A percentile compares a stretch with the other conserved stretches of the same genome.
Evolutionary conservation across 2,329 filamentous ascomycete genomes (phyloP).

Genomic region (Diaporthe ilicicola): DNA sequence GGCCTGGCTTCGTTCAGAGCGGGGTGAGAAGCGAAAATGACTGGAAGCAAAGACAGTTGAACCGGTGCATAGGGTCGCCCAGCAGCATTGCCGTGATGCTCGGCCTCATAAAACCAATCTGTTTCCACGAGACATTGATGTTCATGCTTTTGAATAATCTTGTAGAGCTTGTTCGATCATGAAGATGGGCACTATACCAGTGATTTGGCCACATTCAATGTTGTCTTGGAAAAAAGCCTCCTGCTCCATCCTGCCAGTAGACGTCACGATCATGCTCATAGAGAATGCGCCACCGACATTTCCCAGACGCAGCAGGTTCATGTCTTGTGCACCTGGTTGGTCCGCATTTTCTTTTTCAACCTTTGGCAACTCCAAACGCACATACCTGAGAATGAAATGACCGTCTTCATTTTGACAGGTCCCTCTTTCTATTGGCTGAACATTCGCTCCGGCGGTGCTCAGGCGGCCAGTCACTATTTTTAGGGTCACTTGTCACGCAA

Average conservation of each 20-base stretch:
- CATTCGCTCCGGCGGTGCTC: not conserved
- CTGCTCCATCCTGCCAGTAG: not conserved
- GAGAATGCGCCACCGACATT: not conserved
- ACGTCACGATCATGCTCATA: not conserved
- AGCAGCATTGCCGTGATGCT: too few relatives aligned
- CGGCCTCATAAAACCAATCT: too few relatives aligned
- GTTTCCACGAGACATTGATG: not conserved
- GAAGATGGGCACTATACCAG: too few relatives aligned
- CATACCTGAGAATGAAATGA: not conserved
- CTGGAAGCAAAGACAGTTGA: not conserved
- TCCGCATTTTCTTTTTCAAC: not conserved
- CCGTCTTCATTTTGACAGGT: not conserved
- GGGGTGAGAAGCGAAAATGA: too few relatives aligned
- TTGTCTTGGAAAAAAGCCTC: not conserved
- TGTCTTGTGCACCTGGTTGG: not conserved
- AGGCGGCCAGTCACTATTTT: too few relatives aligned
- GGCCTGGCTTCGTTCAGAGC: too few relatives aligned
- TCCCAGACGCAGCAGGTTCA: not conserved
- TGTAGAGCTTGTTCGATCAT: not conserved
- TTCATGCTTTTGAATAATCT: not conserved
- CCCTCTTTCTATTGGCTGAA: not conserved
- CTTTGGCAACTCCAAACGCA: not conserved
- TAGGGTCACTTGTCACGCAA: not conserved
- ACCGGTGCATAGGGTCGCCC: not conserved
- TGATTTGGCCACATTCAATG: too few relatives aligned